phyloP scores from a whole-genome alignment of 768 basidiomycete species.

The Psilocybe subaeruginosa region DNA sequence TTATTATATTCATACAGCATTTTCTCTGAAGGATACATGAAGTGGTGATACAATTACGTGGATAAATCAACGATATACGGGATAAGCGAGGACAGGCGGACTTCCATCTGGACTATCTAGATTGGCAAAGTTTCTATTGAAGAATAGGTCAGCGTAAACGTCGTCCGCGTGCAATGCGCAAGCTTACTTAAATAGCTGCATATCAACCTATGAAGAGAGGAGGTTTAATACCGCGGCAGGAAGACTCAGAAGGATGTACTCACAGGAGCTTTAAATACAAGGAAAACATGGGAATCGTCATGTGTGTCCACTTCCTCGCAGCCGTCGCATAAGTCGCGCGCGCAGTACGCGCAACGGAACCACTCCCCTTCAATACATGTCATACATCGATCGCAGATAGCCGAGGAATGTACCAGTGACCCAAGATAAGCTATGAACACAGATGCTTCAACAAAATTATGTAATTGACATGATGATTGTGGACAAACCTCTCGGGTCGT shows the following conservation, averaged over 20 bases:
- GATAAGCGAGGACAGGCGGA: constrained; percentile 64
- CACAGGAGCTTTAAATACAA: constrained; percentile 86
- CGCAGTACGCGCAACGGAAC: constrained; percentile 90
- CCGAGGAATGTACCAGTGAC: constrained; percentile 60
- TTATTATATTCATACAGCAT: constrained; percentile 6
- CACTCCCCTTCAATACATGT: constrained; percentile 82
- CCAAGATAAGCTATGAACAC: constrained; percentile 59
- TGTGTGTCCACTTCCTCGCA: constrained; percentile 86
- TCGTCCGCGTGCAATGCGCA: background rate
- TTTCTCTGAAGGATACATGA: constrained; percentile 10
- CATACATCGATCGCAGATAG: constrained; percentile 89
- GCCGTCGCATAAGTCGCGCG: constrained; percentile 81
- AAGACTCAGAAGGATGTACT: constrained; percentile 19
- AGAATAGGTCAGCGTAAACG: constrained; percentile 9
- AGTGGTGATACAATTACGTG: constrained; percentile 14
- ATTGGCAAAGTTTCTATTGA: constrained; percentile 52
- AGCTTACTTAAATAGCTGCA: constrained; percentile 71
- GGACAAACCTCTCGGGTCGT: constrained; percentile 59
- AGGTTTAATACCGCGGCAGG: background rate
- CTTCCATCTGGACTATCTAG: constrained; percentile 55
- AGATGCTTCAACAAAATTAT: background rate
- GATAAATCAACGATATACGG: constrained; percentile 52
- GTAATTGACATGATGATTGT: background rate
- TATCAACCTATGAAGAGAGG: constrained; percentile 57
- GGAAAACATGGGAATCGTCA: constrained; percentile 79